These are phyloP conservation scores for Pseudoneurospora amorphoporcata DNA, from an alignment of 495 filamentous ascomycete genomes.

Conservation along the genomic window DNA sequence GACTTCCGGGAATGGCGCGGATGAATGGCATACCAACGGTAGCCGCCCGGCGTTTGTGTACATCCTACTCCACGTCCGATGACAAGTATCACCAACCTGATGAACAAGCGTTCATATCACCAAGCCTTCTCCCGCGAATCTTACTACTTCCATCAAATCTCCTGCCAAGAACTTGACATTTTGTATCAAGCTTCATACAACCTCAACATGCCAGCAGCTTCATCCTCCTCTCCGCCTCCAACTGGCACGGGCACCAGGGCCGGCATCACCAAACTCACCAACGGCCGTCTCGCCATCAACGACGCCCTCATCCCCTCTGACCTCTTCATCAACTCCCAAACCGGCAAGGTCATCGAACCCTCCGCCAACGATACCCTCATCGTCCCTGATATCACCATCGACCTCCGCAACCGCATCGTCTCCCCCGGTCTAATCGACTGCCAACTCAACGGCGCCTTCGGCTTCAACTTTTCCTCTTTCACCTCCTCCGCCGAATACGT, in stretches of 20 bases:
- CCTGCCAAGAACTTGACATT: neutral
- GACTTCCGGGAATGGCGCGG: neutral
- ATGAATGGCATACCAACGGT: neutral
- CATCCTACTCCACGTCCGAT: neutral
- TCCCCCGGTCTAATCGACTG: constrained; percentile 77
- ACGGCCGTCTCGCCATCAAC: constrained; percentile 60
- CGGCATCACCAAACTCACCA: constrained; percentile 73
- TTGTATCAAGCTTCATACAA: neutral
- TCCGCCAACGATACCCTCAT: constrained; percentile 52
- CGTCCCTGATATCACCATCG: constrained; percentile 48
- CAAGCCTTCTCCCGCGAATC: neutral
- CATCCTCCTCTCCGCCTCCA: neutral
- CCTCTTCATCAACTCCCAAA: constrained; percentile 65
- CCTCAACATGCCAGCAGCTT: neutral
- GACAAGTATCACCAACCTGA: neutral
- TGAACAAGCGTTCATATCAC: neutral
- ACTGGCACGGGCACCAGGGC: constrained; percentile 7
- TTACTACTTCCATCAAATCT: neutral
- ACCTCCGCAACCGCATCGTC: constrained; percentile 69
- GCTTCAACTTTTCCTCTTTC: constrained; percentile 72
- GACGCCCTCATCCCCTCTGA: constrained; percentile 56
- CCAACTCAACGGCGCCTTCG: constrained; percentile 77
- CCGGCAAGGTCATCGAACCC: constrained; percentile 65
- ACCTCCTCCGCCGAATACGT: constrained; percentile 57
- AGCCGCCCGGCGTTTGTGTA: neutral